Conservation (phyloP, 257 asterid species). For the Capsicum chinense region DNA sequence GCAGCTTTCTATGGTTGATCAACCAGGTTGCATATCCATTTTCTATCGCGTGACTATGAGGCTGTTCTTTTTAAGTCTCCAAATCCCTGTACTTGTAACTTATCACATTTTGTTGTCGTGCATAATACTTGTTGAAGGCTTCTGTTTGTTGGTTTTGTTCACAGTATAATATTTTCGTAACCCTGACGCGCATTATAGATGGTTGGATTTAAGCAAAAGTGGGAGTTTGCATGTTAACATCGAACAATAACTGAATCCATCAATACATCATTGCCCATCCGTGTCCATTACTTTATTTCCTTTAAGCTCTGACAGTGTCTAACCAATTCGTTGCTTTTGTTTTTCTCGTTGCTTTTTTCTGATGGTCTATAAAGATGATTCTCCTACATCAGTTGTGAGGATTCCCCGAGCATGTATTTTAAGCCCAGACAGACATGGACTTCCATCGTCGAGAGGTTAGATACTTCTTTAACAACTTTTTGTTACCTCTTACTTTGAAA, state of each 20-base stretch:
- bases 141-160: neutral
- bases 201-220: slow-evolving; percentile 10
- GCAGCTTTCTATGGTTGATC: neutral
- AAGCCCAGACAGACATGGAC: slow-evolving; percentile 54
- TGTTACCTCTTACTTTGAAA: neutral
- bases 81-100: neutral
- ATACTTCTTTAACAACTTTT: neutral
- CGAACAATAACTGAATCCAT: neutral
- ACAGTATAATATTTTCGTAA: neutral
- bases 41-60: neutral
- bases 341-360: neutral
- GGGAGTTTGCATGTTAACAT: neutral
- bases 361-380: slow-evolving; percentile 55
- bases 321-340: neutral
- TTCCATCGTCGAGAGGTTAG: slow-evolving; percentile 51
- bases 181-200: neutral
- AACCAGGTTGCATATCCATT: neutral
- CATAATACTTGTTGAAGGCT: slow-evolving; percentile 10
- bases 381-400: slow-evolving; percentile 70
- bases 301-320: slow-evolving; percentile 9
- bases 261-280: neutral
- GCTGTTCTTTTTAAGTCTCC: neutral
- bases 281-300: neutral
- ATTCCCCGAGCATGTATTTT: slow-evolving; percentile 57
- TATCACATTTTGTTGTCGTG: neutral